phyloP scores from a whole-genome alignment of 2,329 filamentous ascomycete species.

The Fonsecaea erecta region DNA sequence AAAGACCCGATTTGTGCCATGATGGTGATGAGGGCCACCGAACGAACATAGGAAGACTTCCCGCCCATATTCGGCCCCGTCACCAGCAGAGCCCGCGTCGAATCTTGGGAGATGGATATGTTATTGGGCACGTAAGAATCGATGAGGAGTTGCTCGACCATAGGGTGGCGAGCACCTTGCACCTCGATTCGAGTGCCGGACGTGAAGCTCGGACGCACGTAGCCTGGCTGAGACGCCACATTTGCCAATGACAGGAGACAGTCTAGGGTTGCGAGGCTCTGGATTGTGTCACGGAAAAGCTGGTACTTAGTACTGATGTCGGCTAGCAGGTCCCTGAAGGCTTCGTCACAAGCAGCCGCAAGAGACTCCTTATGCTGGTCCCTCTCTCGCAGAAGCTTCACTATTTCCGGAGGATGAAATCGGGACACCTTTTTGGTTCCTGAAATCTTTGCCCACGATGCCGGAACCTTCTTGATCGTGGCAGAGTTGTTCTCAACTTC shows the following conservation, averaged over 20 bases:
- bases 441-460: constrained; percentile 92
- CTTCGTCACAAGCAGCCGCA: constrained; percentile 85
- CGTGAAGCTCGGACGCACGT: constrained; percentile 75
- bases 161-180: constrained; percentile 80
- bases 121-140: constrained; percentile 91
- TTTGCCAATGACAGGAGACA: constrained; percentile 85
- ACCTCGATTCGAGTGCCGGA: constrained; percentile 72
- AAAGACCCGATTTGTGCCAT: constrained; percentile 95
- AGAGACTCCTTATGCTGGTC: constrained; percentile 95
- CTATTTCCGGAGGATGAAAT: constrained; percentile 91
- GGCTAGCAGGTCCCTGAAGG: constrained; percentile 73
- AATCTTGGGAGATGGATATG: constrained; percentile 69
- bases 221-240: constrained; percentile 84
- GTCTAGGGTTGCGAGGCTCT: constrained; percentile 83
- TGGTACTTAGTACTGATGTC: constrained; percentile 85
- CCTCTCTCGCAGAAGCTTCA: constrained; percentile 79
- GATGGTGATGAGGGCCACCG: constrained; percentile 86
- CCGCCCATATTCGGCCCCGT: constrained; percentile 99
- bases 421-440: constrained; percentile 90
- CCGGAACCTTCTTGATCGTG: constrained; percentile 83
- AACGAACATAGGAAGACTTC: constrained; percentile 95
- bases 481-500: constrained; percentile 76
- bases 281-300: constrained; percentile 83
- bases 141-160: constrained; percentile 89
- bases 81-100: constrained; percentile 77